Evolutionary conservation across 768 basidiomycete genomes (phyloP), one percentile per base, ranked within the genome.

Genomic region (Tulasnella sp.): DNA sequence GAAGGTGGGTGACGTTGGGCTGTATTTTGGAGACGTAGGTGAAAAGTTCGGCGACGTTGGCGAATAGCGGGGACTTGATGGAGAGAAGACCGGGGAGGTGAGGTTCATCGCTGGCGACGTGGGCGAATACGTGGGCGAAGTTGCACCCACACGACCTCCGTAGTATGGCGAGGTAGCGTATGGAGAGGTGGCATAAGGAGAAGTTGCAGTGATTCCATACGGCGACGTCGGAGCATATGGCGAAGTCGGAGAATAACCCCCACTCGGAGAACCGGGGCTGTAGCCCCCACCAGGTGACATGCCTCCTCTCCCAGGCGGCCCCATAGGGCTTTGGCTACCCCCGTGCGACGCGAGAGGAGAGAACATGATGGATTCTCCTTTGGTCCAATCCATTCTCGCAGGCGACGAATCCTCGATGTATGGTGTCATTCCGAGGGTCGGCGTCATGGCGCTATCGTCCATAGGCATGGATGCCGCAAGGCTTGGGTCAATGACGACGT

Each of bases 401-500:
- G 92, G 90, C 5, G 96, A 96, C 22, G 95, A 94, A 84, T 95
- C 94, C 78, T 91, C 93, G 85, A 97, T 96, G 85, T 99, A 99
- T 5, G 98, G 98, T 1, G 98, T 99, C 94, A 96, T 96, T 12
- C 93, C 95, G 5, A 84, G 93, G 34, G 94, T 94, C 2, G 95
- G 95, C 0, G 95, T 96, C 91, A 96, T 96, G 31, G 93, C 95
- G 40, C 94, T 94, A 75, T 96, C 96, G 2, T 90, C 89, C 79
- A 93, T 93, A 3, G 93, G 91, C 75, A 96, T 88, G 90, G 94
- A 92, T 11, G 90, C 91, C 83, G 94, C 94, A 4, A 94, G 93
- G 0, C 96, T 94, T 84, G 97, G 96, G 85, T 99, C 98, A 75
- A 98, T 94, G 78, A 98, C 96, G 58, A 98, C 97, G 81, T 99